Percentiles rank a stretch among this genome's conserved stretches.
Evolutionary conservation across 257 asterid species (phyloP).

Genomic region (Fraxinus cuspidata): DNA sequence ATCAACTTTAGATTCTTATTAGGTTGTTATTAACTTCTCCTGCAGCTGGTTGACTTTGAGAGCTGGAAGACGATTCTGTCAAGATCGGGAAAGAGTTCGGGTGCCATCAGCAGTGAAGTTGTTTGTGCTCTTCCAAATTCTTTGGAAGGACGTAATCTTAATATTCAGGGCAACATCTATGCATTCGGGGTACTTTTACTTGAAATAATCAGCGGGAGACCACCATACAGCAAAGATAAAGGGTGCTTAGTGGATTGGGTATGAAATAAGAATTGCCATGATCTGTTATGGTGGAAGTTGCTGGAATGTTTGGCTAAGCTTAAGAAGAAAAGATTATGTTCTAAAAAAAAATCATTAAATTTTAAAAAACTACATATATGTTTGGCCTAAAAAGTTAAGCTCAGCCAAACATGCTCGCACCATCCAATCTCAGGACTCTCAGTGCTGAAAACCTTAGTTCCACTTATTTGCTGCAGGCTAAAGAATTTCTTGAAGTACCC

Average conservation of each 20-base stretch:
- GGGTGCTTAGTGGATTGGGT: constrained; percentile 91
- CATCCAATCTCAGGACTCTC: background rate
- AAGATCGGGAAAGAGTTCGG: constrained; percentile 47
- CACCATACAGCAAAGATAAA: constrained; percentile 58
- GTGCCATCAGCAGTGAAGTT: constrained; percentile 43
- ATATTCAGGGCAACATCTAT: constrained; percentile 58
- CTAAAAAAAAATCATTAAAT: no score
- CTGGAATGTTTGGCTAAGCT: background rate
- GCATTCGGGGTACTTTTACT: constrained; percentile 72
- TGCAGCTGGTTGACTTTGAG: constrained; percentile 58
- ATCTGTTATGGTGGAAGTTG: background rate
- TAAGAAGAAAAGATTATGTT: background rate
- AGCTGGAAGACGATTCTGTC: constrained; percentile 63
- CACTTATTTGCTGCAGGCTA: constrained; percentile 57
- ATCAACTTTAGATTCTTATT: constrained; percentile 11
- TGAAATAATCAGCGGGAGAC: constrained; percentile 80
- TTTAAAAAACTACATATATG: background rate
- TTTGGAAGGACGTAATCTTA: constrained; percentile 47
- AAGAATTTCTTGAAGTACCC: constrained; percentile 67
- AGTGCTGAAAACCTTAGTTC: background rate
- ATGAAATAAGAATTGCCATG: constrained; percentile 12
- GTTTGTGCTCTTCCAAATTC: constrained; percentile 41
- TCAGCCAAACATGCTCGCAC: background rate
- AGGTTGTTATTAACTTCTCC: constrained; percentile 14
- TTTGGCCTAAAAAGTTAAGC: background rate